A percentile compares a stretch with the other conserved stretches of the same genome.
Conservation (phyloP, 164 flowering plant species). For the Euptelea pleiosperma region DNA sequence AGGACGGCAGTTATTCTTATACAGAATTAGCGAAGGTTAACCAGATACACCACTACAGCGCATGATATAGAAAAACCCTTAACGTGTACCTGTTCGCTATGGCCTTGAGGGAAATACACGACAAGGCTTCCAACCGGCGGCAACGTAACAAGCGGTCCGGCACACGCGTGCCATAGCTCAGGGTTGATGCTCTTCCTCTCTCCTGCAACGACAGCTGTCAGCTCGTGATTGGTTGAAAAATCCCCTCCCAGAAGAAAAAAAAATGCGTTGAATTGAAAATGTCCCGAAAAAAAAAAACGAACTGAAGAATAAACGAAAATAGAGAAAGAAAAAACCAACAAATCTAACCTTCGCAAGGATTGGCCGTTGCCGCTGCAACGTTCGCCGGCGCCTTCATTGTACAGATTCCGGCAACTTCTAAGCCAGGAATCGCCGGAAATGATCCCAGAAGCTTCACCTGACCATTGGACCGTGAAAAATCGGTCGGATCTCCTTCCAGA, state of each 20-base stretch:
- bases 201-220: slow-evolving; percentile 36
- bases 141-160: slow-evolving; percentile 79
- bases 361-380: slow-evolving; percentile 34
- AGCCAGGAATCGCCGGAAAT: background rate
- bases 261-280: too few species aligned
- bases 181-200: slow-evolving; percentile 77
- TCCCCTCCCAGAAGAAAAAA: slow-evolving; percentile 1
- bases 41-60: background rate
- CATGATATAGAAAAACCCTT: background rate
- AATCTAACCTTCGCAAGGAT: slow-evolving; percentile 47
- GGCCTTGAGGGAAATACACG: slow-evolving; percentile 90
- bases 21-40: slow-evolving; percentile 3
- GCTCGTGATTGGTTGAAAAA: slow-evolving; percentile 3
- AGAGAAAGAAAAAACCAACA: slow-evolving; percentile 5
- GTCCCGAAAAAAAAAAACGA: background rate
- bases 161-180: slow-evolving; percentile 97
- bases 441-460: slow-evolving; percentile 3
- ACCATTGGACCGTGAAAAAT: slow-evolving; percentile 12
- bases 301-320: background rate
- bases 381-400: slow-evolving; percentile 50
- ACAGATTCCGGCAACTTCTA: slow-evolving; percentile 6
- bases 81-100: slow-evolving; percentile 74
- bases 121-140: slow-evolving; percentile 85
- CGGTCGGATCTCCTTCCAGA: background rate
- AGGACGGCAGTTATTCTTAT: too few species aligned